phyloP scores from a whole-genome alignment of 768 basidiomycete genomes.

The Russula abietina region DNA sequence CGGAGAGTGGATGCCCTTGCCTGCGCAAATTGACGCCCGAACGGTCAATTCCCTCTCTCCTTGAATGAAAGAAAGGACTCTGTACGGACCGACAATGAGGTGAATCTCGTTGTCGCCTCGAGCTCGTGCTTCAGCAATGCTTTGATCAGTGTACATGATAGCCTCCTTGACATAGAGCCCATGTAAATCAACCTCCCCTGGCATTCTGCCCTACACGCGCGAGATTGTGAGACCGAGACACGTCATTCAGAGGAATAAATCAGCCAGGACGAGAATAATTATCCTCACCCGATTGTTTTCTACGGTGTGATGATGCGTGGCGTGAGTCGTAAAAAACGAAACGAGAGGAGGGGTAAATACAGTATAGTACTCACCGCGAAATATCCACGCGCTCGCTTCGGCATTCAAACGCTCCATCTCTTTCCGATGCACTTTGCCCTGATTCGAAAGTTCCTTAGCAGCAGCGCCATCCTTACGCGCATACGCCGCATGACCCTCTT shows the following conservation, averaged over 20 bases:
- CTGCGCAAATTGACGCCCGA: no score
- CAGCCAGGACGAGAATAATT: neutral
- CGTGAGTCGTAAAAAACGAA: neutral
- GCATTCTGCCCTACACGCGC: conserved; percentile 48
- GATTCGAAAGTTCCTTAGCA: conserved; percentile 74
- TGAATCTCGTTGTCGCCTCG: conserved; percentile 59
- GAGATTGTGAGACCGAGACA: neutral
- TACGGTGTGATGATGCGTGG: conserved; percentile 27
- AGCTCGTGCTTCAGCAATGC: conserved; percentile 59
- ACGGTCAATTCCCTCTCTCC: neutral
- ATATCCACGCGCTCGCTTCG: conserved; percentile 87
- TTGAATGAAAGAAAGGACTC: neutral
- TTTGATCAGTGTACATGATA: conserved; percentile 62
- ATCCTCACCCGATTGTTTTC: conserved; percentile 66
- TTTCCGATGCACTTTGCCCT: conserved; percentile 74
- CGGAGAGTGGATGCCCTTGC: no score
- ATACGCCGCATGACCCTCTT: conserved; percentile 73
- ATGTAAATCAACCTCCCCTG: conserved; percentile 82
- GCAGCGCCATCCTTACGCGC: conserved; percentile 60
- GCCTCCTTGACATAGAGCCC: conserved; percentile 94
- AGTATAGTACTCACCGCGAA: conserved; percentile 55
- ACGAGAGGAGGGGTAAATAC: neutral
- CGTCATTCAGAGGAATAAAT: neutral
- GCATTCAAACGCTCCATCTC: conserved; percentile 75
- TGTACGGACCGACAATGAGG: conserved; percentile 74